These are phyloP conservation scores for Russula lepida DNA, from an alignment of 768 basidiomycete genomes.

Conservation along the genomic window DNA sequence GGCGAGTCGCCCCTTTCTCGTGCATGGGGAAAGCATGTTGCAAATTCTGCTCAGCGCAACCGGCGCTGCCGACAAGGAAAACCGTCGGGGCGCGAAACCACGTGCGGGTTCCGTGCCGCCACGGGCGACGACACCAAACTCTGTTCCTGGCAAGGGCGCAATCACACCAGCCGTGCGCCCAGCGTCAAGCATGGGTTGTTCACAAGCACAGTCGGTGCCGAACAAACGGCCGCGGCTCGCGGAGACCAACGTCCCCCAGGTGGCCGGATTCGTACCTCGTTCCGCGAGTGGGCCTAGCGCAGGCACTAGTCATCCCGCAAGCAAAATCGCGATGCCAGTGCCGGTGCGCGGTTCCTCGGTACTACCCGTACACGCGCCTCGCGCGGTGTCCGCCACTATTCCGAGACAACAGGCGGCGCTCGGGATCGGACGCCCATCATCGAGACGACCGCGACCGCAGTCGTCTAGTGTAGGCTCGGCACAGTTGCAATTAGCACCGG, in stretches of 20 bases:
- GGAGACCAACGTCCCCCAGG: slow-evolving; percentile 31
- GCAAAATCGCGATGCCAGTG: slow-evolving; percentile 24
- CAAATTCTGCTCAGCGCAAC: slow-evolving; percentile 67
- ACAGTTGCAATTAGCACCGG: background rate
- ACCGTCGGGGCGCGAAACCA: slow-evolving; percentile 30
- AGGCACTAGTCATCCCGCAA: slow-evolving; percentile 10
- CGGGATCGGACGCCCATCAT: slow-evolving; percentile 43
- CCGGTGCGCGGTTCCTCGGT: slow-evolving; percentile 9
- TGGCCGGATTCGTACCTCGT: slow-evolving; percentile 26
- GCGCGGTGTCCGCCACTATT: slow-evolving; percentile 42
- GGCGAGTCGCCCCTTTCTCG: slow-evolving; percentile 65
- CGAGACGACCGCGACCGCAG: slow-evolving; percentile 28
- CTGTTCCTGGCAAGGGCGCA: slow-evolving; percentile 29
- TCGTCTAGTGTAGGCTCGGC: slow-evolving; percentile 16
- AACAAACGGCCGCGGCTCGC: slow-evolving; percentile 56
- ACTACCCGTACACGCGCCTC: slow-evolving; percentile 26
- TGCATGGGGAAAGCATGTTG: slow-evolving; percentile 76
- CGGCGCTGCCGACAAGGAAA: slow-evolving; percentile 68
- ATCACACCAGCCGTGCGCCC: slow-evolving; percentile 60
- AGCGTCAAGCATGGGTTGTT: slow-evolving; percentile 34
- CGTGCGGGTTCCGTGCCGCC: slow-evolving; percentile 53
- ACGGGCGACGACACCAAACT: slow-evolving; percentile 50
- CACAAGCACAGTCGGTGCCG: slow-evolving; percentile 46
- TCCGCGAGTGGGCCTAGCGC: background rate
- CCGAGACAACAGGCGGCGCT: slow-evolving; percentile 45